Evolutionary conservation across 2,329 filamentous ascomycete genomes (phyloP).

Genomic region (Beauveria caledonica): DNA sequence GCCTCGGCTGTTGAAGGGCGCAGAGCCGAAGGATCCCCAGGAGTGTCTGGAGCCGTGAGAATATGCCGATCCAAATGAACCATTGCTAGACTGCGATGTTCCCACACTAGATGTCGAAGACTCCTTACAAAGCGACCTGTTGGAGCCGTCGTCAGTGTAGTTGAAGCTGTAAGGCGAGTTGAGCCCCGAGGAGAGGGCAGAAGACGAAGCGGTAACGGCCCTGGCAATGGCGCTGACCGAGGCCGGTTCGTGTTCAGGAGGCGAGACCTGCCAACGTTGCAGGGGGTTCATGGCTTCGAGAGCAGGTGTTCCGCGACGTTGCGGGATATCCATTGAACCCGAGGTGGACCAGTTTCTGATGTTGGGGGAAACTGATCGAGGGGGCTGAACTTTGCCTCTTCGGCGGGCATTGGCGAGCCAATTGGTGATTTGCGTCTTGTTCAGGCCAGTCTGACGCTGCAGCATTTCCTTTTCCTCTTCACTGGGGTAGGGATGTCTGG

Average conservation of each 20-base stretch:
- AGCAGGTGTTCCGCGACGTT: conserved; percentile 46
- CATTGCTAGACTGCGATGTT: conserved; percentile 52
- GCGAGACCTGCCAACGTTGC: conserved; percentile 52
- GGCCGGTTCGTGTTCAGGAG: conserved; percentile 52
- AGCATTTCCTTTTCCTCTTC: conserved; percentile 79
- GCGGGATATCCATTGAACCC: conserved; percentile 66
- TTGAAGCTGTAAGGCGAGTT: conserved; percentile 50
- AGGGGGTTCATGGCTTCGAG: conserved; percentile 47
- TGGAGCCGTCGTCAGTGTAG: conserved; percentile 54
- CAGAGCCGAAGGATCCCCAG: conserved; percentile 41
- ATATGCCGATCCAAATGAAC: conserved; percentile 50
- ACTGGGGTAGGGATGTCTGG: conserved; percentile 77
- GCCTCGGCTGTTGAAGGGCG: conserved; percentile 34
- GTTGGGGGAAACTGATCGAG: conserved; percentile 61
- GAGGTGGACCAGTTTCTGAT: conserved; percentile 49
- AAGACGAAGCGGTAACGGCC: conserved; percentile 46
- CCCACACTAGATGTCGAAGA: conserved; percentile 54
- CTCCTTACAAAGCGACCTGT: conserved; percentile 47
- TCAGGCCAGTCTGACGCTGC: conserved; percentile 70
- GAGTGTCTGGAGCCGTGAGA: conserved; percentile 52
- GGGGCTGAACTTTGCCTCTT: conserved; percentile 66
- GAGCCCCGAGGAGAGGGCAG: conserved; percentile 43
- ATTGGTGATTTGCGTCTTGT: conserved; percentile 76
- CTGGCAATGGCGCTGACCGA: conserved; percentile 50
- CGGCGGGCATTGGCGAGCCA: conserved; percentile 88